Conservation (phyloP, 1,139 yeast species). For the Kluyveromyces sp. region DNA sequence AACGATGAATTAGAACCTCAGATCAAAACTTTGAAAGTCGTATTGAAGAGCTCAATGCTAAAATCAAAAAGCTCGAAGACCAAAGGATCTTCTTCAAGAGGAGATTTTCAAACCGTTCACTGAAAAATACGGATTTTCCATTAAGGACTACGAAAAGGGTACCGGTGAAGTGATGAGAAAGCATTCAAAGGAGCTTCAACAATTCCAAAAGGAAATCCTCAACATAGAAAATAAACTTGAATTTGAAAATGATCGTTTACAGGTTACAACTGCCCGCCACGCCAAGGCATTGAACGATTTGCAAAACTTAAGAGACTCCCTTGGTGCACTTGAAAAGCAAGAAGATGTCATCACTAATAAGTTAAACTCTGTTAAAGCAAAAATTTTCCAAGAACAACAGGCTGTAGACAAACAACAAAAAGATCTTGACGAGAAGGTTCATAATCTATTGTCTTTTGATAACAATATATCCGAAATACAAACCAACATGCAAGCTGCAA, state of each 20-base stretch:
- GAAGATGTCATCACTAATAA: constrained; percentile 13
- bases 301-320: constrained; percentile 21
- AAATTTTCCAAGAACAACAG: constrained; percentile 20
- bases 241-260: constrained; percentile 54
- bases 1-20: constrained; percentile 31
- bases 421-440: constrained; percentile 22
- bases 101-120: constrained; percentile 51
- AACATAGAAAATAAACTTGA: constrained; percentile 51
- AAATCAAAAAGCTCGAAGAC: constrained; percentile 23
- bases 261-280: constrained; percentile 43
- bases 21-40: constrained; percentile 20
- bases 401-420: constrained; percentile 19
- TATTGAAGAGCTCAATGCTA: constrained; percentile 14
- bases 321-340: constrained; percentile 23
- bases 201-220: constrained; percentile 53
- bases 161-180: constrained; percentile 57
- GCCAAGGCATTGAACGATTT: constrained; percentile 20
- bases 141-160: constrained; percentile 58
- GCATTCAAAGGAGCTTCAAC: constrained; percentile 57
- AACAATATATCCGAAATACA: constrained; percentile 27
- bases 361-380: constrained; percentile 14
- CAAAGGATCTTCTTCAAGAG: constrained; percentile 37
- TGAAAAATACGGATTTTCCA: constrained; percentile 43
- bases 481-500: constrained; percentile 34
- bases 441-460: constrained; percentile 23